These are phyloP conservation scores for Prunus armeniaca DNA, from an alignment of 306 rosid genomes.

Conservation along the genomic window DNA sequence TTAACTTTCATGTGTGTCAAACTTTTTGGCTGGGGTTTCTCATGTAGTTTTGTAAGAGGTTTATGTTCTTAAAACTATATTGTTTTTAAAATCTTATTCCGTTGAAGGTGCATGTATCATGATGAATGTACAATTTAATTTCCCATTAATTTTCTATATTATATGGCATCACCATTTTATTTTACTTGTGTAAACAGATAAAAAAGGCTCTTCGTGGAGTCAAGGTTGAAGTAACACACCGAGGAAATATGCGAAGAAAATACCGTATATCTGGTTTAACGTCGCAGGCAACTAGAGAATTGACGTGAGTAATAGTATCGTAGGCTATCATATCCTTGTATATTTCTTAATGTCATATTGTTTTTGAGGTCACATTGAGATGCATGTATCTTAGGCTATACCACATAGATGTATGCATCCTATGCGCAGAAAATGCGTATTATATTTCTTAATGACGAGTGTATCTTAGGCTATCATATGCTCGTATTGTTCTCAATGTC, in stretches of 20 bases:
- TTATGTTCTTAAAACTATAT: neutral
- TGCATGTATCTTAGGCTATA: neutral
- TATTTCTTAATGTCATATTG: neutral
- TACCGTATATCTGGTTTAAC: constrained; percentile 93
- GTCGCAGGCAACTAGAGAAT: constrained; percentile 85
- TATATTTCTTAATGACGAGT: constrained; percentile 46
- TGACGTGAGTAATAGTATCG: constrained; percentile 54
- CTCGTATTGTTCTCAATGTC: neutral
- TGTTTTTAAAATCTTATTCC: neutral
- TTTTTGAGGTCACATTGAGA: neutral
- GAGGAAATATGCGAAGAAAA: constrained; percentile 92
- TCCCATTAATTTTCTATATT: neutral
- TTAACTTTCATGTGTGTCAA: neutral
- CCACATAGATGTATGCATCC: too few species aligned
- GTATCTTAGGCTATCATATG: neutral
- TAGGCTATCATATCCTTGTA: neutral
- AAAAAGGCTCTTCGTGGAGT: constrained; percentile 95
- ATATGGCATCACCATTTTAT: neutral
- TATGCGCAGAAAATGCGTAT: too few species aligned
- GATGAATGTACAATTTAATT: neutral
- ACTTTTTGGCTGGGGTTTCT: neutral
- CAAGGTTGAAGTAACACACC: constrained; percentile 93
- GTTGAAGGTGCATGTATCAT: neutral
- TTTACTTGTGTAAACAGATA: constrained; percentile 44
- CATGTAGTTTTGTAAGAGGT: neutral